Conservation (phyloP, 495 filamentous ascomycete genomes). For the Tuber magnatum region DNA sequence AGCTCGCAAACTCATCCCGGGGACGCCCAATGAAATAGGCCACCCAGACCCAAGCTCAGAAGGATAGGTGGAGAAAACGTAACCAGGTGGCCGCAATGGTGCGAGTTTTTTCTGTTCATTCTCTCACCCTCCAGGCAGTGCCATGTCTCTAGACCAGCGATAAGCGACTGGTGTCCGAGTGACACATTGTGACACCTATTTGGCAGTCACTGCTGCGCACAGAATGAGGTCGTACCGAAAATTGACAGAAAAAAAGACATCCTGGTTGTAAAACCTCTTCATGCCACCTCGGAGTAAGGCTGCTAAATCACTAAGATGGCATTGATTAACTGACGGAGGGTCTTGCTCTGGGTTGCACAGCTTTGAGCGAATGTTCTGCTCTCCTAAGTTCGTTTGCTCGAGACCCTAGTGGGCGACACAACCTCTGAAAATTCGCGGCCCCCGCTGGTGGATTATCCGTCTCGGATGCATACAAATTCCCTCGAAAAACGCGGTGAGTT, state of each 20-base stretch:
- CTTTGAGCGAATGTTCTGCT: neutral
- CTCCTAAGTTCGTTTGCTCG: neutral
- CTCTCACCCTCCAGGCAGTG: neutral
- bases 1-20: neutral
- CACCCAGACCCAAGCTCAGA: neutral
- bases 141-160: neutral
- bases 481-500: neutral
- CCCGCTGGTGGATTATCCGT: neutral
- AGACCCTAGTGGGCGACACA: neutral
- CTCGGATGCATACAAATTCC: neutral
- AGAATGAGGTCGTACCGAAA: neutral
- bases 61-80: neutral
- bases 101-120: neutral
- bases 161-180: neutral
- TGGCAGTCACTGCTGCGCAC: neutral
- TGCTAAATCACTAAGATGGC: neutral
- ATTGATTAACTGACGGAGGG: neutral
- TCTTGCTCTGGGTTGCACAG: neutral
- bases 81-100: neutral
- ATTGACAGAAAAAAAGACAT: neutral
- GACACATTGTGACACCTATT: neutral
- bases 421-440: neutral
- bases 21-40: neutral
- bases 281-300: neutral
- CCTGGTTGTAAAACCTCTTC: neutral